phyloP scores from a whole-genome alignment of 495 filamentous ascomycete genomes.

The Penicillium cataractarum region DNA sequence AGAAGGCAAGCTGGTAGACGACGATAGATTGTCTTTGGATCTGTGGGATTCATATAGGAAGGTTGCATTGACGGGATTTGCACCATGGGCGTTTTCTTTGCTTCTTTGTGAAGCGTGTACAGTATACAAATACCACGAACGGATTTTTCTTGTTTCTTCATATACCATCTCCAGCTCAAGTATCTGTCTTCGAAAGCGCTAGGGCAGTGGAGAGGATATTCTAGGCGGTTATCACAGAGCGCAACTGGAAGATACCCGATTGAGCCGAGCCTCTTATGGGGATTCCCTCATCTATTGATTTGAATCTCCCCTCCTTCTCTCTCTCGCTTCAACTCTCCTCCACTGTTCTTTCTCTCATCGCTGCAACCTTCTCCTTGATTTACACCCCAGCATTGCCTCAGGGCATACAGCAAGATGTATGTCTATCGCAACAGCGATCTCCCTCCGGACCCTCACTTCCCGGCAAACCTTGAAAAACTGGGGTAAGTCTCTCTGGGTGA shows the following conservation, averaged over 20 bases:
- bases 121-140: slow-evolving; percentile 31
- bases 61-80: slow-evolving; percentile 26
- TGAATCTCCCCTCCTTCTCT: not conserved
- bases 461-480: slow-evolving; percentile 62
- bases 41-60: slow-evolving; percentile 20
- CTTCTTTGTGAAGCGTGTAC: slow-evolving; percentile 38
- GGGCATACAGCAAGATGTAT: slow-evolving; percentile 63
- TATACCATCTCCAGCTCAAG: not conserved
- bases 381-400: slow-evolving; percentile 1
- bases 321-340: not conserved
- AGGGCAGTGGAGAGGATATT: not conserved
- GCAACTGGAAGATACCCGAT: not conserved
- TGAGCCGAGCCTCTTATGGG: not conserved
- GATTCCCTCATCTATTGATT: not conserved
- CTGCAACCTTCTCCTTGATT: slow-evolving; percentile 1
- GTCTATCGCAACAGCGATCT: slow-evolving; percentile 63
- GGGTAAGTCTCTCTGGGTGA: slow-evolving; percentile 55
- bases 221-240: not conserved
- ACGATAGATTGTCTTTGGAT: slow-evolving; percentile 6
- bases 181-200: not conserved
- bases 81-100: slow-evolving; percentile 38
- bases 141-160: slow-evolving; percentile 10
- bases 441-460: slow-evolving; percentile 69
- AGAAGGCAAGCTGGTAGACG: slow-evolving; percentile 89
- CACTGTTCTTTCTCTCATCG: not conserved